Base-by-base conservation (phyloP, 352 stramenopile genomes). In the Pythium grandisporangium region DNA sequence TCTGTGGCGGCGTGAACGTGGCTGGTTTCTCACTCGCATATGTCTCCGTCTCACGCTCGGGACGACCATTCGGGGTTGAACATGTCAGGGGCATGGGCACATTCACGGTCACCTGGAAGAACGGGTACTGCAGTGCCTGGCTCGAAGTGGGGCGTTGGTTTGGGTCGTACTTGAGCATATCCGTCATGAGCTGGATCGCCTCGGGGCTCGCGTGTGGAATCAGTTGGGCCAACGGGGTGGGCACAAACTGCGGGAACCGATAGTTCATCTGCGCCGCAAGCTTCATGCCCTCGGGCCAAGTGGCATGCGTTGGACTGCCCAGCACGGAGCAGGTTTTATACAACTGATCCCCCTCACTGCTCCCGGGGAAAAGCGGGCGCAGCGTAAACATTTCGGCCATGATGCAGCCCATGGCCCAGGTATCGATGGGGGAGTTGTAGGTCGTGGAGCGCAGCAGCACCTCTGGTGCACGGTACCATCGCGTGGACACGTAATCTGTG, bases 401-500 rank as follows among this genome's bases (percentile, higher is more conserved):
- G 58, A 99, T 98, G 59, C 95, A 98, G 16, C 96, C 97, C 60
- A 93, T 92, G 0, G 95, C 96, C 77, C 95, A 99, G 4, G 95
- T 70, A 63, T 99, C 97, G 51, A 99, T 97, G 3, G 95, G 89
- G 6, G 77, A 95, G 48, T 98, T 98, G 67, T 99, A 99, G 16
- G 75, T 84, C 17, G 75, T 90, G 24, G 83, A 96, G 10, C 87
- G 74, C 21, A 99, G 63, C 29, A 99, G 61, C 2, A 99, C 83
- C 60, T 99, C 97, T 2, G 97, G 96, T 20, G 96, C 95, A 39
- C 96, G 81, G 70, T 99, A 99, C 97, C 97, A 99, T 30, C 96
- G 63, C 4, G 96, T 99, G 1, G 84, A 97, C 14, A 99, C 95
- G 63, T 99, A 99, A 45, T 97, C 93, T 10, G 96, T 99, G 56